phyloP scores from a whole-genome alignment of 192 early-diverging fungal genomes.

The Mortierella claussenii region DNA sequence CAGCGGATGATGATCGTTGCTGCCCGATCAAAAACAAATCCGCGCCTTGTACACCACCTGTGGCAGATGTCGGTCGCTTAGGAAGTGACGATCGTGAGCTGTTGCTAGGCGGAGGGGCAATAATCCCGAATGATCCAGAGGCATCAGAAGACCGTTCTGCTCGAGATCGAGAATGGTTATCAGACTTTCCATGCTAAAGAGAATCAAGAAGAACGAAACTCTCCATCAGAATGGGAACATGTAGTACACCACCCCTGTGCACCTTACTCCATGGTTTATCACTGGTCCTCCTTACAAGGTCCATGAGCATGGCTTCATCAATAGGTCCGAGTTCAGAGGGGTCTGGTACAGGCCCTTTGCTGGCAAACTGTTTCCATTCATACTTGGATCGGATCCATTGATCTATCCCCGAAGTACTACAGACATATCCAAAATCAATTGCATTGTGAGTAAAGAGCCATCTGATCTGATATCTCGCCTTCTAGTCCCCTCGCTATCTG shows the following conservation, averaged over 20 bases:
- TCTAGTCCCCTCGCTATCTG: too few relatives aligned
- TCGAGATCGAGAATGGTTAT: slow-evolving; percentile 3
- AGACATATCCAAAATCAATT: too few relatives aligned
- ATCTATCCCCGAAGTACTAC: slow-evolving; percentile 66
- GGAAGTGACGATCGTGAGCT: slow-evolving; percentile 15
- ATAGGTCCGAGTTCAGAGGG: slow-evolving; percentile 65
- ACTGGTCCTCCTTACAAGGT: slow-evolving; percentile 12
- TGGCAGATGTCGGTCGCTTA: slow-evolving; percentile 3
- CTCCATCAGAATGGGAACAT: not conserved
- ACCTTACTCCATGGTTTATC: too few relatives aligned
- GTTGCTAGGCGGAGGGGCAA: slow-evolving; percentile 38
- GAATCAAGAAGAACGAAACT: not conserved
- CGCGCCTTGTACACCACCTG: slow-evolving; percentile 14
- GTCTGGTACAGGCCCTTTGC: slow-evolving; percentile 79
- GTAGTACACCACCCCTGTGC: too few relatives aligned
- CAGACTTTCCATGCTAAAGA: slow-evolving; percentile 23
- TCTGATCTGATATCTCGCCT: too few relatives aligned
- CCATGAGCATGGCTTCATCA: slow-evolving; percentile 29
- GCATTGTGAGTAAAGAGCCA: too few relatives aligned
- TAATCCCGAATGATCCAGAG: slow-evolving; percentile 40
- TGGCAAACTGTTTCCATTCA: slow-evolving; percentile 80
- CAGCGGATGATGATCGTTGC: not conserved
- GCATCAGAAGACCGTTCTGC: slow-evolving; percentile 11
- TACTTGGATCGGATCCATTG: slow-evolving; percentile 84
- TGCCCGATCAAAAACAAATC: slow-evolving; percentile 36